Conservation (phyloP, 2,329 filamentous ascomycete genomes). For the Fusarium guadeloupense region DNA sequence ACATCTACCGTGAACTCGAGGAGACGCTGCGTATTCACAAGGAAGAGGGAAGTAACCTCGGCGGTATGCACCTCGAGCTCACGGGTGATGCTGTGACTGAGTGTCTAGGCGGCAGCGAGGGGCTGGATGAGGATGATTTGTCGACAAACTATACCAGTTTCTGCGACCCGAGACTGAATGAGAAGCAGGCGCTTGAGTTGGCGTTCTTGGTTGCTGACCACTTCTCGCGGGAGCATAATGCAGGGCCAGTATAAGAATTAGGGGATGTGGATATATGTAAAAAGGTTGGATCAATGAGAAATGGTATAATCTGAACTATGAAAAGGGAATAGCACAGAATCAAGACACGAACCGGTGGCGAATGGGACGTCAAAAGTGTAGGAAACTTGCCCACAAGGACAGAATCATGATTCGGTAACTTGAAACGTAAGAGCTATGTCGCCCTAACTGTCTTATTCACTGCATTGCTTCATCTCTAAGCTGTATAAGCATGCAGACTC, state of each 20-base stretch:
- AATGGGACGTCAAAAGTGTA: neutral
- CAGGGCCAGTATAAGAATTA: neutral
- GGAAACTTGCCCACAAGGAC: neutral
- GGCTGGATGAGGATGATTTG: constrained; percentile 86
- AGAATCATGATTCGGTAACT: constrained; percentile 6
- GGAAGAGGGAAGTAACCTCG: constrained; percentile 83
- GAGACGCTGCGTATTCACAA: constrained; percentile 87
- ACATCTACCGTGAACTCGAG: constrained; percentile 88
- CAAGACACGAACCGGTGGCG: neutral
- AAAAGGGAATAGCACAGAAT: neutral
- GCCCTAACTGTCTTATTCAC: constrained; percentile 6
- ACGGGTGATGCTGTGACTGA: constrained; percentile 97
- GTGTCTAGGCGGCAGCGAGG: constrained; percentile 90
- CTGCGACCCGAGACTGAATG: constrained; percentile 94
- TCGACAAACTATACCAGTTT: constrained; percentile 93
- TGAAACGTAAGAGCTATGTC: constrained; percentile 1
- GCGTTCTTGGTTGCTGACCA: constrained; percentile 93
- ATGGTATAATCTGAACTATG: neutral
- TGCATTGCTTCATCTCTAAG: constrained; percentile 18
- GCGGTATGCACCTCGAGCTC: constrained; percentile 93
- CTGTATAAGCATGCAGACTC: constrained; percentile 21
- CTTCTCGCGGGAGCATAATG: constrained; percentile 57
- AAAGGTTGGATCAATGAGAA: neutral
- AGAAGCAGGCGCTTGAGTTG: constrained; percentile 96
- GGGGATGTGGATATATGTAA: neutral